A percentile compares a stretch with the other conserved stretches of the same genome.
Conservation (phyloP, 805 yeast species). For the Lipomyces starkeyi region DNA sequence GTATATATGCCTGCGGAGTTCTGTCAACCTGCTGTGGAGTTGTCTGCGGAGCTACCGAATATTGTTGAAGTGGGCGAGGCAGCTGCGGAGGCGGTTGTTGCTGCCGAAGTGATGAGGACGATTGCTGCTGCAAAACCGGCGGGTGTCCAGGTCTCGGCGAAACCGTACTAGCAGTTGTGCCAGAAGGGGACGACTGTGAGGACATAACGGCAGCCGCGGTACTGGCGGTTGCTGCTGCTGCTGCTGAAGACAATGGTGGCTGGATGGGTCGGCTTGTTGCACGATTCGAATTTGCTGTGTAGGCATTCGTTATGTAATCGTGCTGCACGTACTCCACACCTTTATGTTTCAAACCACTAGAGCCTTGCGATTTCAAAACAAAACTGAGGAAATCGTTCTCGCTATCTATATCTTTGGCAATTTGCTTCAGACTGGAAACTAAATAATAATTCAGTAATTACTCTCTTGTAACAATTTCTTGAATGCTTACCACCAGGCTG, state of each 20-base stretch:
- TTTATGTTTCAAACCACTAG: constrained; percentile 44
- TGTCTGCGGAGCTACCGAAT: not conserved
- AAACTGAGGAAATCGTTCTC: constrained; percentile 81
- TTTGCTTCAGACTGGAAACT: constrained; percentile 71
- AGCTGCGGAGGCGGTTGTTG: constrained; percentile 6
- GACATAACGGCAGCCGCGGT: not conserved
- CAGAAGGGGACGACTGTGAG: not conserved
- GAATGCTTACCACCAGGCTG: constrained; percentile 46
- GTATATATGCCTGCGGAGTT: not conserved
- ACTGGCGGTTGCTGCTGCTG: not conserved
- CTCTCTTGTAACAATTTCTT: not conserved
- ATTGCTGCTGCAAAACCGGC: constrained; percentile 10
- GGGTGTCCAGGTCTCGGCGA: not conserved
- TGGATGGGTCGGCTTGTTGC: not conserved
- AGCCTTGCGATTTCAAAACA: constrained; percentile 53
- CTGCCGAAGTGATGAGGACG: not conserved
- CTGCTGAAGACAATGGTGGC: constrained; percentile 6
- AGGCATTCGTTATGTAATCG: constrained; percentile 12
- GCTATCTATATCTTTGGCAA: constrained; percentile 79
- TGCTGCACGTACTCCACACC: constrained; percentile 46
- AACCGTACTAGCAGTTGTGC: not conserved
- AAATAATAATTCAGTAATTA: constrained; percentile 27
- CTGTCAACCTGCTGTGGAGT: not conserved
- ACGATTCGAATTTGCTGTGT: constrained; percentile 4
- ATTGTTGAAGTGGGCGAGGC: constrained; percentile 6